Evolutionary conservation across 495 filamentous ascomycete genomes (phyloP), one percentile per base, ranked within the genome.

Genomic region (Aspergillus baeticus): DNA sequence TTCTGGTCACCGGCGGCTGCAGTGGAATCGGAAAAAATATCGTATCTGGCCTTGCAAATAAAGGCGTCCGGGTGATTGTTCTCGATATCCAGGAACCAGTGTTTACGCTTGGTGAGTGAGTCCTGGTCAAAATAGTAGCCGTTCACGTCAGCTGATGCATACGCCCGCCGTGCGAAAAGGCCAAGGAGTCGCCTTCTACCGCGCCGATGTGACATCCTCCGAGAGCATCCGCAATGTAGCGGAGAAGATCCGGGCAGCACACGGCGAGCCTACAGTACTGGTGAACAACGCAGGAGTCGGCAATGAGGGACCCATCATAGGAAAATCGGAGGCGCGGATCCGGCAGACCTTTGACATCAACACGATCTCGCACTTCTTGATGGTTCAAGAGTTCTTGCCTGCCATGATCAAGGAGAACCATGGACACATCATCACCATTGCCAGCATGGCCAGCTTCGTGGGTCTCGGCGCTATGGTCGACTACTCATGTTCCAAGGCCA

Each of bases 211-310:
- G 62, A 82, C 81, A 22, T 76, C 72, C 22, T 71, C 73, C 0
- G 63, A 63, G n/a, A 71, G 61, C 43, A 74, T 87, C 45, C 64
- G 67, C 17, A 45, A 69, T 15, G 68, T 75, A 4, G 82, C 73
- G 5, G 66, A 70, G 36, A 62, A 68, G 2, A 77, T 87, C 54
- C 76, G 78, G 38, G 61, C 60, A 6, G 64, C 74, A 3, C 70
- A 77, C 33, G 76, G 83, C 54, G 65, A 77, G 36, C 77, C 81
- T 10, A 78, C 76, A 0, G 77, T 87, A 10, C 68, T 86, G 39
- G 65, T 86, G 60, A 86, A 86, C 73, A 87, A 87, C 52, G 84
- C 84, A 10, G 82, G 82, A 31, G 72, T 86, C 23, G 75, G 70
- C 33, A 65, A 70, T 33, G 69, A 74, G n/a, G 67, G 68, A 11